Conservation (phyloP, 306 rosid genomes). For the Morella rubra region DNA sequence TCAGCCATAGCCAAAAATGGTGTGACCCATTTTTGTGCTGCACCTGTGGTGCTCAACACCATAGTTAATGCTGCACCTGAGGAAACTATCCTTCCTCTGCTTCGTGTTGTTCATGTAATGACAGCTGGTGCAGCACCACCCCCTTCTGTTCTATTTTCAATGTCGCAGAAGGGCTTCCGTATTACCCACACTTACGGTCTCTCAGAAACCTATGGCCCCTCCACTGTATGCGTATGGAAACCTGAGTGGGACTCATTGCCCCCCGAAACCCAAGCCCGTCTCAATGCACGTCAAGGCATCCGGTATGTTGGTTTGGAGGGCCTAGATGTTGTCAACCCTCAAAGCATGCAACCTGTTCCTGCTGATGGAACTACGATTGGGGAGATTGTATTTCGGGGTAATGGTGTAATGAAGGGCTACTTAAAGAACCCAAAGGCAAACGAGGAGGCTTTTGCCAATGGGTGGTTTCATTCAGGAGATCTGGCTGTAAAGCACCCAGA, state of each 20-base stretch:
- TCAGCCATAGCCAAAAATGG: constrained; percentile 67
- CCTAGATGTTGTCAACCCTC: constrained; percentile 57
- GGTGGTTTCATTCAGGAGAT: constrained; percentile 94
- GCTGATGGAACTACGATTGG: constrained; percentile 78
- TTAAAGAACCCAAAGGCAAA: constrained; percentile 82
- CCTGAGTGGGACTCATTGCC: constrained; percentile 90
- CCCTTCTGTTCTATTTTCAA: constrained; percentile 53
- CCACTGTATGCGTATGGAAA: constrained; percentile 88
- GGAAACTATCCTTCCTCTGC: constrained; percentile 83
- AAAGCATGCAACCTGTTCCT: constrained; percentile 73
- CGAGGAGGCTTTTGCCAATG: constrained; percentile 63
- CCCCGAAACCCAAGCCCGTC: constrained; percentile 52
- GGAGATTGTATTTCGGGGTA: constrained; percentile 88
- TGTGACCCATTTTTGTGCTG: constrained; percentile 94
- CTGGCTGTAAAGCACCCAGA: constrained; percentile 90
- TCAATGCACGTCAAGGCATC: constrained; percentile 90
- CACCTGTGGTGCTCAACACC: constrained; percentile 88
- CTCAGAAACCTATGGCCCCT: constrained; percentile 89
- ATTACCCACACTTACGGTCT: constrained; percentile 90
- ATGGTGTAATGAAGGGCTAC: constrained; percentile 87
- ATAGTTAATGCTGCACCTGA: constrained; percentile 68
- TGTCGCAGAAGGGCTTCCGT: constrained; percentile 42
- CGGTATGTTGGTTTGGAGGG: constrained; percentile 72
- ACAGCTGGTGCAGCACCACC: constrained; percentile 99
- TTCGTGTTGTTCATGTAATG: constrained; percentile 68